Percentiles rank a stretch among this genome's conserved stretches.
These are phyloP conservation scores for Xylariaceae sp. DNA, from an alignment of 2,329 filamentous ascomycete genomes.

Conservation along the genomic window DNA sequence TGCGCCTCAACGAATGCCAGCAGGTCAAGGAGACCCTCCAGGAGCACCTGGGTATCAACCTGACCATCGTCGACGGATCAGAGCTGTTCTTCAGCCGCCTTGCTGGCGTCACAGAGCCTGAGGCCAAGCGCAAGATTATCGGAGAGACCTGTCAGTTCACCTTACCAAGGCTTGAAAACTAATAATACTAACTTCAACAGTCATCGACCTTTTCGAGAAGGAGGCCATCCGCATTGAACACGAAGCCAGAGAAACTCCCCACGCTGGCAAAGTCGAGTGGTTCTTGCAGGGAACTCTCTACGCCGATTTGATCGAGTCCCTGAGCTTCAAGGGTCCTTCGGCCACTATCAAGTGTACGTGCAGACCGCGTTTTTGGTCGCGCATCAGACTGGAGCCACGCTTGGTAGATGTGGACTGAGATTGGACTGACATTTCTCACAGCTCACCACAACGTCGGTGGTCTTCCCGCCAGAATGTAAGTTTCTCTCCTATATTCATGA, in stretches of 20 bases:
- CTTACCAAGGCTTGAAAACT: background rate
- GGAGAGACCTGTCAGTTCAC: constrained; percentile 52
- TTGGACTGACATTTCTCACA: constrained; percentile 16
- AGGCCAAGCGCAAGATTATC: constrained; percentile 88
- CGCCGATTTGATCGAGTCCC: constrained; percentile 43
- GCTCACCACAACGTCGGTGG: constrained; percentile 44
- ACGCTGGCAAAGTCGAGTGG: constrained; percentile 74
- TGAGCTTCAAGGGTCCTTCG: constrained; percentile 45
- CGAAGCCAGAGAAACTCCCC: constrained; percentile 59
- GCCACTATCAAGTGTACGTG: constrained; percentile 43
- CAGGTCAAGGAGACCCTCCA: constrained; percentile 75
- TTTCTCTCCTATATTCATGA: background rate
- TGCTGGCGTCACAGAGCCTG: constrained; percentile 69
- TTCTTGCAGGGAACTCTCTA: constrained; percentile 84
- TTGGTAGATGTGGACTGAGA: background rate
- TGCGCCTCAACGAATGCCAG: constrained; percentile 80
- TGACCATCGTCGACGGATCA: constrained; percentile 77
- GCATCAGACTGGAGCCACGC: background rate
- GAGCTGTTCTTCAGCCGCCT: constrained; percentile 73
- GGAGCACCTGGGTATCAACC: constrained; percentile 79
- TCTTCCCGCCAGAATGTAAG: constrained; percentile 34
- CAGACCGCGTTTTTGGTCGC: background rate
- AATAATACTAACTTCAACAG: constrained; percentile 33
- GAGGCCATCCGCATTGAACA: constrained; percentile 67
- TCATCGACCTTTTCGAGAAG: constrained; percentile 78